Percentiles rank a stretch among this genome's conserved stretches.
phyloP scores from a whole-genome alignment of 257 asterid genomes.

The Coffea eugenioides region DNA sequence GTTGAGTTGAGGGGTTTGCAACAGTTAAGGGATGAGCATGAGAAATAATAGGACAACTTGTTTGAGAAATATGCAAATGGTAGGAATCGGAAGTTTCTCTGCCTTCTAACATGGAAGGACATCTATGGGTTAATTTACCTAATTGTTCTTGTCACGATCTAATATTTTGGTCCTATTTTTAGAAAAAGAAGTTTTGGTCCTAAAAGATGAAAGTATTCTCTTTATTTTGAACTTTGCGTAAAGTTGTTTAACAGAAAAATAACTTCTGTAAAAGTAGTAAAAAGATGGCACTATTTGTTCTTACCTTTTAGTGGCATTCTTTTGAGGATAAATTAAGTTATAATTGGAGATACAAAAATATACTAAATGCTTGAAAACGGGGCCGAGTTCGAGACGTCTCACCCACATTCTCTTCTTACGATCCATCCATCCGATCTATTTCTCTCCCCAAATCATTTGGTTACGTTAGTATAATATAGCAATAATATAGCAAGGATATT shows the following conservation, averaged over 20 bases:
- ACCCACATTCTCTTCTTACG: too few species aligned
- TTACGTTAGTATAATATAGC: too few species aligned
- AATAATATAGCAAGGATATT: too few species aligned
- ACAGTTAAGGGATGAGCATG: constrained; percentile 1
- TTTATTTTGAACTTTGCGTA: not conserved
- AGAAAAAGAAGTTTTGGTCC: not conserved
- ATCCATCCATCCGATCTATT: too few species aligned
- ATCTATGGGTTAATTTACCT: not conserved
- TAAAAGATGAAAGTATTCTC: not conserved
- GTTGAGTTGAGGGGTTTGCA: not conserved
- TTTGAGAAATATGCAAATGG: constrained; percentile 8
- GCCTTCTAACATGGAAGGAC: not conserved
- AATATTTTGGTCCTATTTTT: not conserved
- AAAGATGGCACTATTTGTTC: not conserved
- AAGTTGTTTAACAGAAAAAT: not conserved
- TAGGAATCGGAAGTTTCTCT: constrained; percentile 6
- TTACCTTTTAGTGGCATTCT: not conserved
- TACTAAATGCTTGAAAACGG: not conserved
- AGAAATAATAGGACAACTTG: constrained; percentile 2
- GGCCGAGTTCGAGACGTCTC: too few species aligned
- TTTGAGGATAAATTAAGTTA: not conserved
- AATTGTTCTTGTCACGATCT: too few species aligned
- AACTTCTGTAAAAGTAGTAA: not conserved
- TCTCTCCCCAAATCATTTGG: too few species aligned
- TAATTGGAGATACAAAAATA: too few species aligned